Percentiles rank a stretch among this genome's conserved stretches.
Evolutionary conservation across 768 basidiomycete genomes (phyloP).

Genomic region (Podaxis rugospora): DNA sequence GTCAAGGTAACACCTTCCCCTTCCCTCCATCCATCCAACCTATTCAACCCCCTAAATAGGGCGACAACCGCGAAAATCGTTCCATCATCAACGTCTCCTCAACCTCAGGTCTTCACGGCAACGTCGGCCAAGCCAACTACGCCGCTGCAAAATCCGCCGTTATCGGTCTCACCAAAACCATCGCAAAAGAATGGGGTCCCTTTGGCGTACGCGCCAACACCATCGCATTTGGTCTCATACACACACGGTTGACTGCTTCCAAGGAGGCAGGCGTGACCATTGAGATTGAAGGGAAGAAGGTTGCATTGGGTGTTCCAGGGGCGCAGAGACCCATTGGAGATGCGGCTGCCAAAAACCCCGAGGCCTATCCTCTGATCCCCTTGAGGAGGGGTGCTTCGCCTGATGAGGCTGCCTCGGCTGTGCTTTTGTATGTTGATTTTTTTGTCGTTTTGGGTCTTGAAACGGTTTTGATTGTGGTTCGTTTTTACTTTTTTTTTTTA

Average conservation of each 20-base stretch:
- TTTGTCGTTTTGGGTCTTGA: neutral
- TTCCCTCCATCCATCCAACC: neutral
- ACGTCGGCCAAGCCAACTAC: slow-evolving; percentile 83
- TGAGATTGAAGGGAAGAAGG: slow-evolving; percentile 79
- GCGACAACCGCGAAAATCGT: slow-evolving; percentile 57
- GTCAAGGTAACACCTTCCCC: slow-evolving; percentile 45
- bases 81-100: slow-evolving; percentile 83
- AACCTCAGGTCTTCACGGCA: slow-evolving; percentile 79
- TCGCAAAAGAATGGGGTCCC: slow-evolving; percentile 83
- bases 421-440: slow-evolving; percentile 64
- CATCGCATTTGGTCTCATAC: slow-evolving; percentile 72
- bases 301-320: slow-evolving; percentile 75
- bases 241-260: slow-evolving; percentile 76
- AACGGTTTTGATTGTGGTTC: neutral
- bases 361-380: slow-evolving; percentile 47
- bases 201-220: slow-evolving; percentile 83
- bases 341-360: slow-evolving; percentile 21
- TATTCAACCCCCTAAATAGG: slow-evolving; percentile 25
- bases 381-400: slow-evolving; percentile 61
- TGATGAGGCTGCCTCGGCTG: slow-evolving; percentile 72
- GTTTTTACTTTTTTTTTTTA: slow-evolving; percentile 22
- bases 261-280: slow-evolving; percentile 77
- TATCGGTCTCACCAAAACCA: slow-evolving; percentile 77
- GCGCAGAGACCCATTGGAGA: slow-evolving; percentile 31
- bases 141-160: slow-evolving; percentile 78